Evolutionary conservation across 768 basidiomycete species (phyloP).

Genomic region (Naganishia vishniacii): DNA sequence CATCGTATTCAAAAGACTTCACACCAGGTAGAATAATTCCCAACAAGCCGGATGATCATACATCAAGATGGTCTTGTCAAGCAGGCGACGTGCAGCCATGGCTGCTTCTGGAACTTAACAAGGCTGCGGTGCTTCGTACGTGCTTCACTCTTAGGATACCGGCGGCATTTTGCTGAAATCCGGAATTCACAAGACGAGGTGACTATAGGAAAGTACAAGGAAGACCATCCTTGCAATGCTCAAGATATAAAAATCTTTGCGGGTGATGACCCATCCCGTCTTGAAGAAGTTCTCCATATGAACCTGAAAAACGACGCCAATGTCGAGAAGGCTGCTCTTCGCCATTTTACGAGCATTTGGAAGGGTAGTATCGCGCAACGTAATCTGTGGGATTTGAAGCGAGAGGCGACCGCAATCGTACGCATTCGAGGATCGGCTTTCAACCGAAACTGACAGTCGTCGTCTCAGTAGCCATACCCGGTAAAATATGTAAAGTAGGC

Average conservation of each 20-base stretch:
- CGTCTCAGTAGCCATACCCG: not conserved
- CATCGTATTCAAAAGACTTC: constrained; percentile 23
- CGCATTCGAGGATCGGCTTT: not conserved
- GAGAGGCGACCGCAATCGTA: constrained; percentile 5
- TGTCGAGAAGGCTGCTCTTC: constrained; percentile 2
- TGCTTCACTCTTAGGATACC: too few species aligned
- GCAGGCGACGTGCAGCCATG: constrained; percentile 16
- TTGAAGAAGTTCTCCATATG: constrained; percentile 22
- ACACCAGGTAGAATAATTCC: constrained; percentile 25
- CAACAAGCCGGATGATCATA: constrained; percentile 25
- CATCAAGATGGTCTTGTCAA: constrained; percentile 27
- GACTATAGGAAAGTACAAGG: constrained; percentile 29
- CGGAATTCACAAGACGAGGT: constrained; percentile 25
- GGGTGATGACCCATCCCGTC: constrained; percentile 21
- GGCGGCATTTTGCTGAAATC: too few species aligned
- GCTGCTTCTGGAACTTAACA: constrained; percentile 26
- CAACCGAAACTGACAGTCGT: not conserved
- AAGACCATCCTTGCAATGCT: constrained; percentile 34
- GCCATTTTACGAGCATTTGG: not conserved
- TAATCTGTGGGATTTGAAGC: constrained; percentile 5
- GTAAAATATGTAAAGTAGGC: constrained; percentile 28
- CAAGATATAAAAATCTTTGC: constrained; percentile 27
- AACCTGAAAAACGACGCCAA: constrained; percentile 25
- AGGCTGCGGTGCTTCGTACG: constrained; percentile 23
- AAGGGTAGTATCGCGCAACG: not conserved